phyloP scores from a whole-genome alignment of 2,329 filamentous ascomycete species.

The Hymenoscyphus linearis region DNA sequence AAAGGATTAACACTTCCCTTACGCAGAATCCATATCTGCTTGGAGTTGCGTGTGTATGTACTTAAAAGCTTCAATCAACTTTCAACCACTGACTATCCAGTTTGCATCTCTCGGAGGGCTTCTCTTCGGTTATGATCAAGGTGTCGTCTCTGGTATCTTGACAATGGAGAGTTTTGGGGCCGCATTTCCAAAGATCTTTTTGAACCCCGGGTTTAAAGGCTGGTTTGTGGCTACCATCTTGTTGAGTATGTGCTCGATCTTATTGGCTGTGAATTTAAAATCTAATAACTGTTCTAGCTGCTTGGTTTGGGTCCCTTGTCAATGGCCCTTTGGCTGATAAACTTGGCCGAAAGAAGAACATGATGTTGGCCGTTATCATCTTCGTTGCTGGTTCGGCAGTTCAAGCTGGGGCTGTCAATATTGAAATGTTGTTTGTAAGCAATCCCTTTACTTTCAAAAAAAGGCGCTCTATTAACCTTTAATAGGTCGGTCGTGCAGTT shows the following conservation, averaged over 20 bases:
- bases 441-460: neutral
- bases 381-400: slow-evolving; percentile 31
- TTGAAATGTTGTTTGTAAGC: slow-evolving; percentile 40
- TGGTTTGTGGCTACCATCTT: slow-evolving; percentile 48
- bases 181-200: slow-evolving; percentile 36
- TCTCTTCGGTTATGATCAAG: slow-evolving; percentile 43
- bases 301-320: slow-evolving; percentile 44
- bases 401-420: slow-evolving; percentile 31
- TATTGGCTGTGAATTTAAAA: neutral
- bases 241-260: slow-evolving; percentile 31
- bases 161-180: slow-evolving; percentile 41
- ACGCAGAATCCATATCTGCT: neutral
- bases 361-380: slow-evolving; percentile 30
- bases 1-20: neutral
- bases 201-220: slow-evolving; percentile 43
- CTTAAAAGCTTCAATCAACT: neutral
- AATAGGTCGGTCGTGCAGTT: slow-evolving; percentile 40
- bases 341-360: slow-evolving; percentile 30
- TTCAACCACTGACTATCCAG: slow-evolving; percentile 19
- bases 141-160: slow-evolving; percentile 42
- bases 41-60: neutral
- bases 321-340: slow-evolving; percentile 35
- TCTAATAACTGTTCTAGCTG: slow-evolving; percentile 30
- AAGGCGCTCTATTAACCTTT: neutral
- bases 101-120: slow-evolving; percentile 39